Base-by-base conservation (phyloP, 495 filamentous ascomycete species). In the Trichodelitschia bisporula region DNA sequence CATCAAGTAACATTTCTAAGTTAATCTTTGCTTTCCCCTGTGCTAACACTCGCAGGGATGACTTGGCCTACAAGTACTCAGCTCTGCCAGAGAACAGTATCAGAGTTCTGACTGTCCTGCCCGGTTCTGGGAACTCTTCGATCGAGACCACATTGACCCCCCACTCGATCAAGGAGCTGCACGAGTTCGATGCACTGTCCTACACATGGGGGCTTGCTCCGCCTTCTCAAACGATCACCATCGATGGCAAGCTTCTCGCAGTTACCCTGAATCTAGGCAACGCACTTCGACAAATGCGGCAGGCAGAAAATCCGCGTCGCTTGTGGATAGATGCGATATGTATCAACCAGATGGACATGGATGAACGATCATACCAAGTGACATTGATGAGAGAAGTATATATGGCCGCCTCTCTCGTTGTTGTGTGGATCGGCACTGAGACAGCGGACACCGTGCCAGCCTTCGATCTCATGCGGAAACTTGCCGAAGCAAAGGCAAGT, bases 251-350 rank as follows among this genome's bases (percentile, higher is more conserved):
- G 17, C 12, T 26, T 9, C 4, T 35, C 3, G 12, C 13, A 4
- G 18, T 38, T 19, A 34, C 31, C 14, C 3, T 29, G 19, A 35
- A 28, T 18, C 32, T 38, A 3, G 17, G 35, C 9, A 12, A 13
- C 2, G 36, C 36, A 4, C 36, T 38, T 3, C 19, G 26, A 4
- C 18, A 26, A 2, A 25, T 38, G 9, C 36, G 36, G 12, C 10
- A 30, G n/a, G n/a, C 15, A 6, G 10, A 15, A 3, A 15, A 29
- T 10, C 14, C 33, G 4, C 10, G 25, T 8, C 4, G 34, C 13
- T 19, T 38, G 4, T 38, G 32, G 32, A 36, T 38, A 11, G 36
- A 38, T 26, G 36, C 36, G 8, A 17, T 38, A 8, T 38, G 36
- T 24, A 38, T 38, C 18, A 18, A 38, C 17, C 36, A 38, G 19